Evolutionary conservation across 768 basidiomycete species (phyloP), one percentile per base, ranked within the genome.

Genomic region (Russula sp.): DNA sequence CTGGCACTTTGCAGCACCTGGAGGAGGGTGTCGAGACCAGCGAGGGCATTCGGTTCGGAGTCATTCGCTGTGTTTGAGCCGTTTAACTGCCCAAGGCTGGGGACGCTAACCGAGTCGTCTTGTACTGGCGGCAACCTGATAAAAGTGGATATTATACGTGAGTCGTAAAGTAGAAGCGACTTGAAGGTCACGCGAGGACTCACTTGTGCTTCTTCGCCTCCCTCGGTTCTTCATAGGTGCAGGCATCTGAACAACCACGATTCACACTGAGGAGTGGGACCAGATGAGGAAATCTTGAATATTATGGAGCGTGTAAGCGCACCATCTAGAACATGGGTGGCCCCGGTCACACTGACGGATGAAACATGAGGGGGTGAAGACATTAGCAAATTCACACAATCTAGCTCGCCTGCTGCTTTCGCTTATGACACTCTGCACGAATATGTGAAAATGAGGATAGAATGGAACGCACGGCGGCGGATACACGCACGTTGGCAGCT

Each of bases 321-420:
- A 70, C 69, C 69, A 70, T 66, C 69, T 57, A 11, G 63, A 63
- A 58, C 69, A 70, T 27, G 69, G 69, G 31, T 66, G 69, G 10
- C 66, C 69, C n/a, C 69, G 65, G 50, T 70, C 69, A 62, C 69
- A 70, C 69, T 70, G 39, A 27, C 9, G 18, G 31, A 51, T 3
- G 6, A 35, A 31, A 22, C 13, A 34, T 47, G 35, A 47, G 31
- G 27, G 27, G n/a, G 48, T 20, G 8, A 31, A 34, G 44, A 58
- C 27, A 39, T 18, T 31, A 47, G 34, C 27, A 16, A 48, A 14
- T 35, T 32, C 27, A 48, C 34, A 48, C 18, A n/a, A 52, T 32
- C 45, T 13, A 34, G 44, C 59, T 45, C 35, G 64, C 69, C 65
- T 70, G 69, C 48, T 70, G 69, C 49, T 70, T 70, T 59, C 69